These are phyloP conservation scores for Cicer judaicum DNA, from an alignment of 306 rosid genomes.

Conservation along the genomic window DNA sequence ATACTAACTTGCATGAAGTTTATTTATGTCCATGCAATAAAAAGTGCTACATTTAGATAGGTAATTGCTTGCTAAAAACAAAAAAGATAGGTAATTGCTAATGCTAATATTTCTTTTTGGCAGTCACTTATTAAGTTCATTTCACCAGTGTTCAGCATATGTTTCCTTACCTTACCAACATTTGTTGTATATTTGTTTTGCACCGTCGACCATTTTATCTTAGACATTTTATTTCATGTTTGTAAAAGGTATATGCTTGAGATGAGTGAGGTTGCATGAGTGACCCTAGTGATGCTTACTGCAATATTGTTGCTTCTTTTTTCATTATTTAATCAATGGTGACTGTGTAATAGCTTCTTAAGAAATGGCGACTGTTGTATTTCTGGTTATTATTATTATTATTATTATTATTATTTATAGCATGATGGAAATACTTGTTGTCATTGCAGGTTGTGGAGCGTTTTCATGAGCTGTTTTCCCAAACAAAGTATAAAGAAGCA, in stretches of 20 bases:
- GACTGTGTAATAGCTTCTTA: constrained; percentile 7
- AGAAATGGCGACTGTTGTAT: constrained; percentile 3
- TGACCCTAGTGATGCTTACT: constrained; percentile 18
- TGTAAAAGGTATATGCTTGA: constrained; percentile 17
- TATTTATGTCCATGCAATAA: constrained; percentile 13
- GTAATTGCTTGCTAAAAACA: constrained; percentile 5
- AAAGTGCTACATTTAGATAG: constrained; percentile 10
- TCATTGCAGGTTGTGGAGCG: constrained; percentile 90
- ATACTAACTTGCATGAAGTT: constrained; percentile 31
- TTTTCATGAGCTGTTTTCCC: constrained; percentile 97
- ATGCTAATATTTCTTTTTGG: background rate
- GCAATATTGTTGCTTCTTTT: constrained; percentile 36
- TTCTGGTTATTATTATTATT: background rate
- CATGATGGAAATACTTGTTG: constrained; percentile 40
- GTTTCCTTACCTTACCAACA: constrained; percentile 18
- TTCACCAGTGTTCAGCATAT: constrained; percentile 4
- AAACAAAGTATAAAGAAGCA: constrained; percentile 98
- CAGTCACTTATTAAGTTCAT: constrained; percentile 1
- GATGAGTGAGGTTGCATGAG: constrained; percentile 1
- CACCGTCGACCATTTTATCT: constrained; percentile 5
- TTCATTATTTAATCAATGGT: constrained; percentile 10
- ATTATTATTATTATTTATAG: constrained; percentile 20
- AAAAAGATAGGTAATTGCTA: constrained; percentile 2
- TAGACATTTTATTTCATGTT: constrained; percentile 6
- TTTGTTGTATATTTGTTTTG: constrained; percentile 27